Evolutionary conservation across 768 basidiomycete species (phyloP).

Genomic region (Lactarius deliciosus): DNA sequence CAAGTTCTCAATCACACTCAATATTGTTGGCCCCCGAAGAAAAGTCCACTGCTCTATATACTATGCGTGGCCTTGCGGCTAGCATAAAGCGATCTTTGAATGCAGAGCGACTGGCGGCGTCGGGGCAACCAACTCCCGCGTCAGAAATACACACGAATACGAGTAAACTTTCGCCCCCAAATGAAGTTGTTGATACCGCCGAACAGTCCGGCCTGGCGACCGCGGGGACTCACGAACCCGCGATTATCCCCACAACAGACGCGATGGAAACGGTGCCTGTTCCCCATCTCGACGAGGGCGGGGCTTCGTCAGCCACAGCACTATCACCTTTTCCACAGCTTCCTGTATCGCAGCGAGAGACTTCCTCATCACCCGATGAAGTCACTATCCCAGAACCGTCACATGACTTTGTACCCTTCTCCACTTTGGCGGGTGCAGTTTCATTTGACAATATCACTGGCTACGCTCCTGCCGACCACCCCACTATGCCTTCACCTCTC

Average conservation of each 20-base stretch:
- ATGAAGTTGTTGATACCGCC: neutral
- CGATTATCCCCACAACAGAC: neutral
- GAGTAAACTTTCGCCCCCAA: constrained; percentile 2
- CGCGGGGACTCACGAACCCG: neutral
- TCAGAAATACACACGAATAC: neutral
- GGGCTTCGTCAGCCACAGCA: neutral
- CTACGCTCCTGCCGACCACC: neutral
- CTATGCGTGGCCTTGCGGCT: constrained; percentile 23
- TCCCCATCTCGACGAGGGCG: neutral
- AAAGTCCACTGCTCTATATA: constrained; percentile 14
- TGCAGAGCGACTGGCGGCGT: constrained; percentile 21
- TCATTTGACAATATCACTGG: constrained; percentile 14
- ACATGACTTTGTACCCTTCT: constrained; percentile 17
- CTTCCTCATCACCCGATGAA: neutral
- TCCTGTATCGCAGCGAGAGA: constrained; percentile 4
- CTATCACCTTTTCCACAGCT: neutral
- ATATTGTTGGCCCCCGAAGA: constrained; percentile 19
- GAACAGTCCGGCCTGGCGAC: neutral
- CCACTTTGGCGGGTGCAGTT: constrained; percentile 23
- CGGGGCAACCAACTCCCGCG: neutral
- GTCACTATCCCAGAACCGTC: neutral
- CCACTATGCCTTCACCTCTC: neutral
- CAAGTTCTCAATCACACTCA: constrained; percentile 19
- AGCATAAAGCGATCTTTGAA: constrained; percentile 25
- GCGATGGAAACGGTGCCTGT: neutral